Evolutionary conservation across 257 asterid genomes (phyloP), one percentile per base, ranked within the genome.

Genomic region (Striga asiatica): DNA sequence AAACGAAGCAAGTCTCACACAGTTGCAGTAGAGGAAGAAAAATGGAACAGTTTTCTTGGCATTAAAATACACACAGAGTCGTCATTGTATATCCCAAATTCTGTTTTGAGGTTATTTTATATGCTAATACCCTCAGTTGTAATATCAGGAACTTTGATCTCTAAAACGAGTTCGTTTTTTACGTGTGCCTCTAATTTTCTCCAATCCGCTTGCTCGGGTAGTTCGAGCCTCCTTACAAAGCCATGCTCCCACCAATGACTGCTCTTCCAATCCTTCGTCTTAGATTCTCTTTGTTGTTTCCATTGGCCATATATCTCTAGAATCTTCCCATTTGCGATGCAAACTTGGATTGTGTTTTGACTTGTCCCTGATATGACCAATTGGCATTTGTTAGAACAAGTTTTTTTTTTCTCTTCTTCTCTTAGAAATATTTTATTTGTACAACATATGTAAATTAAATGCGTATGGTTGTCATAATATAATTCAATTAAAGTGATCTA

Each of bases 221-320:
- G 59, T 50, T 88, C 97, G 29, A 88, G 51, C 81, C 97, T 71
- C 34, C 97, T 63, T 16, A 80, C 95, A 45, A 25, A 84, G 7
- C 95, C 94, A n/a, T 80, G 72, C 76, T 88, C 97, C 95, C 95
- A 88, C 97, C 95, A 84, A 0, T 70, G 68, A 43, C 74, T 22
- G 29, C 61, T 69, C 68, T 58, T 80, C 97, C 97, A 82, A 14
- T 17, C 49, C 49, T 42, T 16, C 2, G 49, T 14, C 23, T 22
- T 17, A 9, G 22, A 14, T 49, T 73, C 79, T 9, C 46, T 65
- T 31, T 69, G 74, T 18, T 75, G 79, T 66, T 67, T 76, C 79
- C 73, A 67, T 50, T 50, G 66, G 2, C 86, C 87, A 38, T 80
- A 73, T 3, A 88, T 74, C 84, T 82, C 97, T 60, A 85, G 7